Conservation (phyloP, 2,329 filamentous ascomycete species). For the Annulohypoxylon truncatum region DNA sequence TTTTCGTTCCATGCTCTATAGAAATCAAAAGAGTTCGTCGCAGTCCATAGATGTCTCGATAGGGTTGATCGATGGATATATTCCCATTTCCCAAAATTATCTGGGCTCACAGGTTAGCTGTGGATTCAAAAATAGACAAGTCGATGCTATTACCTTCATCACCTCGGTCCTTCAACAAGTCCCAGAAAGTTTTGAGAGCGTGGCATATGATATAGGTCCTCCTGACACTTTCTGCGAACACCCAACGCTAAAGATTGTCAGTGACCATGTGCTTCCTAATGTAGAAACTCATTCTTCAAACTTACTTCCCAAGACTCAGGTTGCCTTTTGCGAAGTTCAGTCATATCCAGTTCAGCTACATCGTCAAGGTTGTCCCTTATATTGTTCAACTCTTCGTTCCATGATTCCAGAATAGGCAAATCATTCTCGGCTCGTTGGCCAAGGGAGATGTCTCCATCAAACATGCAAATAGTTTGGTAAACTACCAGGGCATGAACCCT, state of each 20-base stretch:
- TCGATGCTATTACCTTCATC: constrained; percentile 39
- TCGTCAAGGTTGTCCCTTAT: constrained; percentile 53
- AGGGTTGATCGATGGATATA: constrained; percentile 51
- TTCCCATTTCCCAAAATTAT: constrained; percentile 36
- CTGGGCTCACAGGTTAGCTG: constrained; percentile 1
- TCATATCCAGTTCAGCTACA: constrained; percentile 40
- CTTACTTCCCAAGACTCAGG: constrained; percentile 58
- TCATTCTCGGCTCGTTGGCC: constrained; percentile 57
- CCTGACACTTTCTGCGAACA: constrained; percentile 57
- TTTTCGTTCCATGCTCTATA: constrained; percentile 55
- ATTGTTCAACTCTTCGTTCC: constrained; percentile 52
- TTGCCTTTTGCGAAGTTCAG: constrained; percentile 48
- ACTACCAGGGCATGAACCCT: constrained; percentile 58
- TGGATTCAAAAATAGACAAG: neutral
- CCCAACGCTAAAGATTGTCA: constrained; percentile 49
- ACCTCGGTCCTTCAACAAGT: constrained; percentile 46
- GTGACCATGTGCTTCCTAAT: neutral
- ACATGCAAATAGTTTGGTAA: constrained; percentile 57
- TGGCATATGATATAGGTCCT: constrained; percentile 53
- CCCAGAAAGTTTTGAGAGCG: constrained; percentile 51
- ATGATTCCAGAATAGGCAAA: constrained; percentile 51
- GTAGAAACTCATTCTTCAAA: constrained; percentile 5
- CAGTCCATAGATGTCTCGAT: constrained; percentile 58
- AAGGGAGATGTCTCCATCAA: constrained; percentile 58
- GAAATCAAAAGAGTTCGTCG: constrained; percentile 55